Conservation (phyloP, 1,284 basidiomycete species). For the Schizophyllum amplum region DNA sequence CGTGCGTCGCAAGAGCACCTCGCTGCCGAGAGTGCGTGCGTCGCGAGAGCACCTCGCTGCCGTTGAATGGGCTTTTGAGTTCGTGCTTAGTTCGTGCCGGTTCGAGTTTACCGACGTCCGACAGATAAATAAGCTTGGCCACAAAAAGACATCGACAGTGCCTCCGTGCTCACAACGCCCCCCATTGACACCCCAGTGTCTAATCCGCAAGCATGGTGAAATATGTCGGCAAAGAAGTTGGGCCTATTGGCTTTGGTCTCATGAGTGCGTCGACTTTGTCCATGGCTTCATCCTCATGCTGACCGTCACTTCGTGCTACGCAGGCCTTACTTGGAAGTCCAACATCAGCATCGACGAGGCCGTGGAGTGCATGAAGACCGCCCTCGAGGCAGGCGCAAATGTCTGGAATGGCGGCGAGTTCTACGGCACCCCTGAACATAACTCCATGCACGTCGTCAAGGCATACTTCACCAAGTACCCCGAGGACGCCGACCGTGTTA, state of each 20-base stretch:
- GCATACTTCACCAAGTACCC: slow-evolving; percentile 37
- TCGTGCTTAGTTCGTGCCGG: no score
- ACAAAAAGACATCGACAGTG: no score
- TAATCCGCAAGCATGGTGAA: no score
- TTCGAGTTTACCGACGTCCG: no score
- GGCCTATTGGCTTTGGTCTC: neutral
- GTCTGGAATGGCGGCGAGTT: slow-evolving; percentile 9
- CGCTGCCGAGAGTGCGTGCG: no score
- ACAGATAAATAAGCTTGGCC: no score
- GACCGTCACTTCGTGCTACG: neutral
- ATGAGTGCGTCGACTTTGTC: neutral
- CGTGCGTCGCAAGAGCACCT: no score
- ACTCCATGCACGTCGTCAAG: slow-evolving; percentile 3
- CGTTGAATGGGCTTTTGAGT: no score
- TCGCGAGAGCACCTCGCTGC: no score
- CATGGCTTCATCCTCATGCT: neutral
- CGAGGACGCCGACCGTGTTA: slow-evolving; percentile 40
- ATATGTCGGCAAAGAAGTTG: neutral
- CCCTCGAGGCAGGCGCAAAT: slow-evolving; percentile 5
- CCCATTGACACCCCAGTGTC: no score
- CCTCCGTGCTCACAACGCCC: no score
- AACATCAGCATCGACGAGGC: slow-evolving; percentile 27
- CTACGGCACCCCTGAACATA: slow-evolving; percentile 7
- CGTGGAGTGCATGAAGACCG: slow-evolving; percentile 19
- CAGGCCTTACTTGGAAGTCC: slow-evolving; percentile 16